Evolutionary conservation across 2,329 filamentous ascomycete genomes (phyloP).

Genomic region (Phialophora verrucosa): DNA sequence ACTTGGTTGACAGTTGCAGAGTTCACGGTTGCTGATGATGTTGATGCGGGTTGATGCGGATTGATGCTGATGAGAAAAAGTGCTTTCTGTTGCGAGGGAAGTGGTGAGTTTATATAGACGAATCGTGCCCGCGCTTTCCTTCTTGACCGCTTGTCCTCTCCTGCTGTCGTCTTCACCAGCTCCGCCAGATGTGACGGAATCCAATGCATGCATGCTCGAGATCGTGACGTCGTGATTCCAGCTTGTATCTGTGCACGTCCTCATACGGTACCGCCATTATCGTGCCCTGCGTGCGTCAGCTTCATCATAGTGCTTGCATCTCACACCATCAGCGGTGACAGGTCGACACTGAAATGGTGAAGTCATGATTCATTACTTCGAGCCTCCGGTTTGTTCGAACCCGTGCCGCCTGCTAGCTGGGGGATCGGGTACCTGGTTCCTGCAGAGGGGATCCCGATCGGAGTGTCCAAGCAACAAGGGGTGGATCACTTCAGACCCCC

Average conservation of each 20-base stretch:
- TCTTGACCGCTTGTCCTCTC: neutral
- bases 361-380: neutral
- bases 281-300: neutral
- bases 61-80: conserved; percentile 16
- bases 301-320: neutral
- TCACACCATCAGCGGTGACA: neutral
- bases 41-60: neutral
- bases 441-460: neutral
- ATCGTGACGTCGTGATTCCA: neutral
- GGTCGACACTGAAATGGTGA: neutral
- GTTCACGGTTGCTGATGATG: neutral
- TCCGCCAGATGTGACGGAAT: neutral
- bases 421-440: conserved; percentile 1
- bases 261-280: neutral
- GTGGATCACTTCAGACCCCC: neutral
- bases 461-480: neutral
- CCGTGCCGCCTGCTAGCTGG: neutral
- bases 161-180: neutral
- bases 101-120: conserved; percentile 26
- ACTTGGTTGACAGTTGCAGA: neutral
- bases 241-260: neutral
- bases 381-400: neutral
- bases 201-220: neutral
- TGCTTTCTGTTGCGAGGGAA: neutral
- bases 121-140: neutral